Evolutionary conservation across 164 flowering plant species (phyloP).

Genomic region (Vitis labrusca): DNA sequence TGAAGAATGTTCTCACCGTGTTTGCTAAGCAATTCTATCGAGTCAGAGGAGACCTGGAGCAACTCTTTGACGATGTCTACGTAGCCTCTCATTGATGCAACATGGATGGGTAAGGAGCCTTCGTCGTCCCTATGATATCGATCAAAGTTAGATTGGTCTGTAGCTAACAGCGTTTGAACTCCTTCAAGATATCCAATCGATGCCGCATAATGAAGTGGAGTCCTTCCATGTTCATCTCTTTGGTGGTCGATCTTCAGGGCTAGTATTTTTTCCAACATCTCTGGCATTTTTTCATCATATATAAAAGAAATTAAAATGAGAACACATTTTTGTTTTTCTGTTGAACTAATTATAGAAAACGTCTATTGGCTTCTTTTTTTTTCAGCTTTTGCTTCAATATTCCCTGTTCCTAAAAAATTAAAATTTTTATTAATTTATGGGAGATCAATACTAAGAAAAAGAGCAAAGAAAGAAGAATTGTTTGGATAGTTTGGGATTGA

Average conservation of each 20-base stretch:
- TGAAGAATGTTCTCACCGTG: conserved; percentile 16
- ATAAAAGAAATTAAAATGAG: too few species aligned
- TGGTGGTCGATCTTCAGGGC: neutral
- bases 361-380: too few species aligned
- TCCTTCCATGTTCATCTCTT: conserved; percentile 1
- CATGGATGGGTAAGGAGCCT: neutral
- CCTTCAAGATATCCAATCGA: conserved; percentile 4
- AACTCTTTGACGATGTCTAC: conserved; percentile 2
- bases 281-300: neutral
- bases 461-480: too few species aligned
- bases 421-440: too few species aligned
- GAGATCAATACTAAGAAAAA: too few species aligned
- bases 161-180: neutral
- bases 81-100: conserved; percentile 12
- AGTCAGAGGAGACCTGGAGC: conserved; percentile 1
- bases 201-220: conserved; percentile 11
- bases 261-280: neutral
- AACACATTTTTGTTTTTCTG: too few species aligned
- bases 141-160: too few species aligned
- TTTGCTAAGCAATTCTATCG: conserved; percentile 1
- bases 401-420: too few species aligned
- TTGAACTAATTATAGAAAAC: too few species aligned
- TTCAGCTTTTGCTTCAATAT: too few species aligned
- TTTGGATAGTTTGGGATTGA: too few species aligned
- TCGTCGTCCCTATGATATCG: too few species aligned